Evolutionary conservation across 2,329 filamentous ascomycete genomes (phyloP).

Genomic region (Fonsecaea nubica): DNA sequence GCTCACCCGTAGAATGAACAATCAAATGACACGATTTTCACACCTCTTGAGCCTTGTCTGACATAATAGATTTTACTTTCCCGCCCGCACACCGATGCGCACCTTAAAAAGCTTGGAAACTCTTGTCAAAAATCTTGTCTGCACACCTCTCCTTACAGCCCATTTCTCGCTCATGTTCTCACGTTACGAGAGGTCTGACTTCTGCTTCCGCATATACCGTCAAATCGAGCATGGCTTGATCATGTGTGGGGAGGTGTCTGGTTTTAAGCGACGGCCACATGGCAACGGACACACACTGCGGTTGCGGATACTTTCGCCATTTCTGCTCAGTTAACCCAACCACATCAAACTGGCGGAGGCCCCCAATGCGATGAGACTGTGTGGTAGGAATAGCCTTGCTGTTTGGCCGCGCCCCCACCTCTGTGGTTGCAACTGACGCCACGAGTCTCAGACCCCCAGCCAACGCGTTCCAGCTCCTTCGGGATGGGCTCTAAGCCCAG

Average conservation of each 20-base stretch:
- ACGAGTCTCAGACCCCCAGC: slow-evolving; percentile 6
- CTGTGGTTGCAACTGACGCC: slow-evolving; percentile 19
- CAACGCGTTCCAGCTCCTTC: background rate
- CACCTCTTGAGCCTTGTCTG: background rate
- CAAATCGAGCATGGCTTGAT: background rate
- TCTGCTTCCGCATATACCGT: background rate
- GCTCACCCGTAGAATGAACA: background rate
- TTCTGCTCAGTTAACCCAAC: background rate
- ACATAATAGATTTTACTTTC: background rate
- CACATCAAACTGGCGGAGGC: background rate
- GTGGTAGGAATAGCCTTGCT: background rate
- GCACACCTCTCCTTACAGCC: background rate
- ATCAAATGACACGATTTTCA: background rate
- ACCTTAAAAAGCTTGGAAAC: slow-evolving; percentile 3
- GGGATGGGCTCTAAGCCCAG: slow-evolving; percentile 3
- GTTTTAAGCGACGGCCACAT: background rate
- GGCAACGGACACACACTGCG: background rate
- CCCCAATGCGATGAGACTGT: background rate
- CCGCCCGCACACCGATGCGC: background rate
- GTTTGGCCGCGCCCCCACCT: slow-evolving; percentile 2
- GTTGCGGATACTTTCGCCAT: background rate
- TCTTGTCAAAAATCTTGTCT: slow-evolving; percentile 14
- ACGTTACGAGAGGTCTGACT: background rate
- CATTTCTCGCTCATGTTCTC: background rate
- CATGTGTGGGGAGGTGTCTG: background rate